Conservation (phyloP, 148 eudicot species). For the Diospyros lotus region DNA sequence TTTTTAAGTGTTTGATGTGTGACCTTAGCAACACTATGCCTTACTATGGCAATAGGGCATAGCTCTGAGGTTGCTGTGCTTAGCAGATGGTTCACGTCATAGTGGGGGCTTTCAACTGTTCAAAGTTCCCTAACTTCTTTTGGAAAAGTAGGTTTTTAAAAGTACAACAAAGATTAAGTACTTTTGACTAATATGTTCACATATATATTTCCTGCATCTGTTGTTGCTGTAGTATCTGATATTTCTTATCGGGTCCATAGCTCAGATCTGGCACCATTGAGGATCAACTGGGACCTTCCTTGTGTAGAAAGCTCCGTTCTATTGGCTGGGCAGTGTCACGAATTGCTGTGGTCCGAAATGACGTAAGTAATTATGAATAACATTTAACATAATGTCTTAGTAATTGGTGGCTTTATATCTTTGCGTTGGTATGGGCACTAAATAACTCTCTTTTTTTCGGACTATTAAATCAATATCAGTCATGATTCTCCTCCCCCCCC, state of each 20-base stretch:
- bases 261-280: constrained; percentile 85
- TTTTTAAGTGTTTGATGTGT: not conserved
- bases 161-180: not conserved
- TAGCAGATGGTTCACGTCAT: not conserved
- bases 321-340: constrained; percentile 80
- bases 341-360: constrained; percentile 62
- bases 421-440: not conserved
- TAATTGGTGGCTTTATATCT: not conserved
- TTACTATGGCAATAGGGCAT: not conserved
- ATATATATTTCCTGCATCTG: not conserved
- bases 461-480: too few relatives aligned
- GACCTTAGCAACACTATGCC: not conserved
- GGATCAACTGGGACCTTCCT: constrained; percentile 62
- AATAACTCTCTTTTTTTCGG: not conserved
- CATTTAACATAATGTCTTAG: not conserved
- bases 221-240: constrained; percentile 25
- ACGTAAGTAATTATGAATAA: constrained; percentile 44
- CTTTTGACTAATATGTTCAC: not conserved
- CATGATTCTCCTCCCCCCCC: too few relatives aligned
- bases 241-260: constrained; percentile 51
- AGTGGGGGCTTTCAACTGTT: not conserved
- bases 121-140: constrained; percentile 1
- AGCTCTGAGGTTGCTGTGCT: not conserved
- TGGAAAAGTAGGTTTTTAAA: not conserved
- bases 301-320: constrained; percentile 77